Evolutionary conservation across 2,329 filamentous ascomycete genomes (phyloP).

Genomic region (Pezicula rhizophila): DNA sequence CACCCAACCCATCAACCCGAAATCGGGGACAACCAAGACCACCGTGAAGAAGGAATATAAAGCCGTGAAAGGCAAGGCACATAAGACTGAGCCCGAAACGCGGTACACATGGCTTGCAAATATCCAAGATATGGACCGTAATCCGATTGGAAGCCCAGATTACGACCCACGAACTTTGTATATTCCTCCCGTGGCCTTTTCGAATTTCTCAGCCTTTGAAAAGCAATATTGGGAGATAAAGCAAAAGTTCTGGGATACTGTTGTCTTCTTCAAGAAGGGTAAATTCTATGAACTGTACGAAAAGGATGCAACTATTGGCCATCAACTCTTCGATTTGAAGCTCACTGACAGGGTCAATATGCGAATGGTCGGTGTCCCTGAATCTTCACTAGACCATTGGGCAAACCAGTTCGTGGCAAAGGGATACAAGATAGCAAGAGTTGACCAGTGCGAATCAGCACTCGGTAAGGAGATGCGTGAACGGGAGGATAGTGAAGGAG

Average conservation of each 20-base stretch:
- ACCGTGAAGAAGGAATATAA: conserved; percentile 34
- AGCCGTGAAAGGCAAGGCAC: conserved; percentile 51
- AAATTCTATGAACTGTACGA: conserved; percentile 99
- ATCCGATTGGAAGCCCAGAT: conserved; percentile 73
- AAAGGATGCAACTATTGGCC: conserved; percentile 92
- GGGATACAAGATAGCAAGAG: conserved; percentile 92
- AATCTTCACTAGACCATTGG: conserved; percentile 94
- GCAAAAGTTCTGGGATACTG: conserved; percentile 92
- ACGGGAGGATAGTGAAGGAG: conserved; percentile 52
- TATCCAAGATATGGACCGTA: conserved; percentile 75
- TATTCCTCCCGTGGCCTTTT: conserved; percentile 75
- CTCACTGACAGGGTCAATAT: conserved; percentile 98
- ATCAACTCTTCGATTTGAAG: conserved; percentile 95
- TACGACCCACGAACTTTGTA: conserved; percentile 90
- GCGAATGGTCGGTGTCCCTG: conserved; percentile 98
- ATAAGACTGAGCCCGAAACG: conserved; percentile 75
- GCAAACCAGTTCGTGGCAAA: conserved; percentile 98
- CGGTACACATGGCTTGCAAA: conserved; percentile 89
- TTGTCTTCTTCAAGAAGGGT: conserved; percentile 99
- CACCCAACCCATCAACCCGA: conserved; percentile 42
- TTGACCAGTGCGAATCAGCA: conserved; percentile 95
- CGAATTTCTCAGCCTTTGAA: conserved; percentile 86
- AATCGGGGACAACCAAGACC: conserved; percentile 33
- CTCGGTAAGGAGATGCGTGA: conserved; percentile 99
- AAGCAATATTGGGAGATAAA: conserved; percentile 99